Evolutionary conservation across 2,329 filamentous ascomycete species (phyloP).

Genomic region (Penicillium sp.): DNA sequence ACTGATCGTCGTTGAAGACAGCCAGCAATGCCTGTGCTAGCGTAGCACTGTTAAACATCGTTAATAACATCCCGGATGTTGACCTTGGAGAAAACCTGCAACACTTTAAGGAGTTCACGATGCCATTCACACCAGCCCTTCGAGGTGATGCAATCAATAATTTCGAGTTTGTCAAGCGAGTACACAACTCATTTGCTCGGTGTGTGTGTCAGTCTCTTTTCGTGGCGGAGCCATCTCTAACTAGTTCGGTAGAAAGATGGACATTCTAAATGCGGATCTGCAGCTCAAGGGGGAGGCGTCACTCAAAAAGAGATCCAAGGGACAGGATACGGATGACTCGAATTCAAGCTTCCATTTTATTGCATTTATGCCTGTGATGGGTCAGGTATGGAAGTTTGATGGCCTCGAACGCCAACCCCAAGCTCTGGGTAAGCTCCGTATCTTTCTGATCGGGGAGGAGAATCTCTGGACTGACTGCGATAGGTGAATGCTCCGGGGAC

Average conservation of each 20-base stretch:
- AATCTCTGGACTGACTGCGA: conserved; percentile 11
- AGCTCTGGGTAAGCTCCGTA: conserved; percentile 48
- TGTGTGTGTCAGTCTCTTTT: conserved; percentile 29
- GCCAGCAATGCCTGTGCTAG: conserved; percentile 82
- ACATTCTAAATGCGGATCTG: conserved; percentile 68
- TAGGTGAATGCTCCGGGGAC: conserved; percentile 40
- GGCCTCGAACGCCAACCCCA: conserved; percentile 69
- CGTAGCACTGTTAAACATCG: conserved; percentile 85
- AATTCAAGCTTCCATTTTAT: conserved; percentile 80
- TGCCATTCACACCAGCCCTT: conserved; percentile 60
- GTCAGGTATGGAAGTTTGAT: conserved; percentile 80
- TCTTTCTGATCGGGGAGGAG: background rate
- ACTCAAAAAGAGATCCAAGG: conserved; percentile 35
- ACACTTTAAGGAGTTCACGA: conserved; percentile 68
- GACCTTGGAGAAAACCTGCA: conserved; percentile 64
- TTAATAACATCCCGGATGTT: conserved; percentile 70
- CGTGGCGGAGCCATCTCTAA: background rate
- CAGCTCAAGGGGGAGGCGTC: conserved; percentile 48
- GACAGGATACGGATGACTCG: conserved; percentile 44
- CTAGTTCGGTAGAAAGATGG: conserved; percentile 55
- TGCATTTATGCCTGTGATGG: conserved; percentile 73
- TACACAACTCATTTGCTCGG: conserved; percentile 84
- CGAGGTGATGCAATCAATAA: conserved; percentile 70
- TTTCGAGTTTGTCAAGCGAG: conserved; percentile 68
- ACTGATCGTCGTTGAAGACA: conserved; percentile 49